Evolutionary conservation across 768 basidiomycete genomes (phyloP).

Genomic region (Lentinus brumalis): DNA sequence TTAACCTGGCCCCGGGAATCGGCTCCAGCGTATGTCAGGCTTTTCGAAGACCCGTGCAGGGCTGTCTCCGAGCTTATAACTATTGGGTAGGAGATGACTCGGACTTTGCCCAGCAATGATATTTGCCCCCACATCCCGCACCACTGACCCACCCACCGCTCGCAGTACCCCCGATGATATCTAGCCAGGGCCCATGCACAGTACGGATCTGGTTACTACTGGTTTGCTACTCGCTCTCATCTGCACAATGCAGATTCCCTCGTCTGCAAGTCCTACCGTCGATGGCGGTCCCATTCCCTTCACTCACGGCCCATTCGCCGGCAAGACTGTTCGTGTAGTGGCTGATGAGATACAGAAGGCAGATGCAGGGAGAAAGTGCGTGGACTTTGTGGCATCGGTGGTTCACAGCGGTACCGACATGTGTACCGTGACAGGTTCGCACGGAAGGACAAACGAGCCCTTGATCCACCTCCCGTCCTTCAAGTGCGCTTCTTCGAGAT

Average conservation of each 20-base stretch:
- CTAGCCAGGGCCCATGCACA: neutral
- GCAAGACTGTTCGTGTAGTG: neutral
- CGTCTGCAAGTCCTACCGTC: neutral
- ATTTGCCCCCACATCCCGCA: no score
- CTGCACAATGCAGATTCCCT: neutral
- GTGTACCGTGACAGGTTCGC: constrained; percentile 20
- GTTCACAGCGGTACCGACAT: neutral
- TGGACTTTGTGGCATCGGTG: neutral
- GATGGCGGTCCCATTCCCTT: neutral
- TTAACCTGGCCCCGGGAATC: no score
- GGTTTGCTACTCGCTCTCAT: neutral
- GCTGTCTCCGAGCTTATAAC: no score
- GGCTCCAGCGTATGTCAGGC: no score
- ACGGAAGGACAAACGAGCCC: constrained; percentile 27
- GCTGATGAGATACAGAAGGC: constrained; percentile 14
- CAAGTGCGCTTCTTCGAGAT: constrained; percentile 26
- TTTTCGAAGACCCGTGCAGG: no score
- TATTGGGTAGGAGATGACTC: no score
- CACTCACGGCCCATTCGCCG: constrained; percentile 3
- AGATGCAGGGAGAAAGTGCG: constrained; percentile 11
- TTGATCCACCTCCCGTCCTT: constrained; percentile 31
- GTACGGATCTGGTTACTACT: neutral
- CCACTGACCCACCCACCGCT: no score
- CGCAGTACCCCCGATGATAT: neutral
- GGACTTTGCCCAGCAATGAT: no score